Conservation (phyloP, 192 early-diverging fungal species). For the Podila epicladia region DNA sequence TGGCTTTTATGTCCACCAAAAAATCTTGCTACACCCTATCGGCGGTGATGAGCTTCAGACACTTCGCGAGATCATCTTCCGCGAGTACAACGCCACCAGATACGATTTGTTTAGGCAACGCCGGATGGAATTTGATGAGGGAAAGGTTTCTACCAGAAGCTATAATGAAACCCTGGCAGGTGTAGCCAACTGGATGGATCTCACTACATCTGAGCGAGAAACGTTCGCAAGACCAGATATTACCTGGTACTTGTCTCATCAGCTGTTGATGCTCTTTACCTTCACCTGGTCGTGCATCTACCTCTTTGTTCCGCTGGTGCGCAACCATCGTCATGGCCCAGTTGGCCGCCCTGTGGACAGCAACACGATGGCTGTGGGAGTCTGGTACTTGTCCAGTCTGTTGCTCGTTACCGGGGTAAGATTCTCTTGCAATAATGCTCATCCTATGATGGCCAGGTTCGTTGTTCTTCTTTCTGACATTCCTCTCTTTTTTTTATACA, state of each 20-base stretch:
- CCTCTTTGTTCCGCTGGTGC: slow-evolving; percentile 38
- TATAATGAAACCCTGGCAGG: not conserved
- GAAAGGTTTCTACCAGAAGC: not conserved
- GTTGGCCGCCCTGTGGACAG: slow-evolving; percentile 21
- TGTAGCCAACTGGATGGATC: slow-evolving; percentile 1
- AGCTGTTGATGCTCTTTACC: slow-evolving; percentile 22
- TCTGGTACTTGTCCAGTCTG: slow-evolving; percentile 35
- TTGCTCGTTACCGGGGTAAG: slow-evolving; percentile 14
- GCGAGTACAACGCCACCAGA: not conserved
- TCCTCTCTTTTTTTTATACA: not conserved
- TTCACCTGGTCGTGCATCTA: slow-evolving; percentile 23
- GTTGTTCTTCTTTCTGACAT: not conserved
- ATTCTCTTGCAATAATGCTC: not conserved
- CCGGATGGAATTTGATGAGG: not conserved
- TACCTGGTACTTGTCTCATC: slow-evolving; percentile 9
- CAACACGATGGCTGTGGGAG: slow-evolving; percentile 36
- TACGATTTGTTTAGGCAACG: too few species aligned
- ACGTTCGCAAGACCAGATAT: slow-evolving; percentile 2
- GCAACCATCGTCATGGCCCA: slow-evolving; percentile 15
- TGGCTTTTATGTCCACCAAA: slow-evolving; percentile 11
- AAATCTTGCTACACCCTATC: slow-evolving; percentile 3
- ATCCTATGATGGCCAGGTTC: not conserved
- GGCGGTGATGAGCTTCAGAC: not conserved
- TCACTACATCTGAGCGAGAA: not conserved
- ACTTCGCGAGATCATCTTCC: not conserved